phyloP scores from a whole-genome alignment of 176 grass and related monocot species.

The Phoenix dactylifera region DNA sequence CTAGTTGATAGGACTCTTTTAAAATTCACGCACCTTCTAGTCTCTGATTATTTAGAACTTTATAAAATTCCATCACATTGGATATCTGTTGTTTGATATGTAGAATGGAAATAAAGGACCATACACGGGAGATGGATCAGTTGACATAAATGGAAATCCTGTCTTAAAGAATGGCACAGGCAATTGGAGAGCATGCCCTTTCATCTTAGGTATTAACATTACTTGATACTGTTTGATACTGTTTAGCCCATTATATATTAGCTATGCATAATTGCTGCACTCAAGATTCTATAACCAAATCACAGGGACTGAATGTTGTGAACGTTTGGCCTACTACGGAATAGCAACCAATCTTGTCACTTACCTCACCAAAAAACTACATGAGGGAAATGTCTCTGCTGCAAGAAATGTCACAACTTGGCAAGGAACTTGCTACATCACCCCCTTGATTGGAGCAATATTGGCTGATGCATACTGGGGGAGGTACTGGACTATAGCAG shows the following conservation, averaged over 20 bases:
- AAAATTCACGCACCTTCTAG: too few species aligned
- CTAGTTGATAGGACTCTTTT: too few species aligned
- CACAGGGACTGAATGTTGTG: slow-evolving; percentile 73
- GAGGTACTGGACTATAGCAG: slow-evolving; percentile 64
- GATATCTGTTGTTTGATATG: not conserved
- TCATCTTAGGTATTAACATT: slow-evolving; percentile 62
- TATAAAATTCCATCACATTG: not conserved
- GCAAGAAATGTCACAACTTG: slow-evolving; percentile 80
- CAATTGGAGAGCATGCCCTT: slow-evolving; percentile 80
- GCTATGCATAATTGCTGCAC: too few species aligned
- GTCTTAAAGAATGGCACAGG: slow-evolving; percentile 64
- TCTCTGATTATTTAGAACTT: not conserved
- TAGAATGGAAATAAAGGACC: slow-evolving; percentile 29
- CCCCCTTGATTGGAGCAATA: slow-evolving; percentile 68
- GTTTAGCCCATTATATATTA: too few species aligned
- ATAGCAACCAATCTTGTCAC: slow-evolving; percentile 68
- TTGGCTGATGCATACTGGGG: slow-evolving; percentile 86
- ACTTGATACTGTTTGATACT: not conserved
- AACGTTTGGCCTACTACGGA: slow-evolving; percentile 85
- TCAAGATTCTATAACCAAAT: not conserved
- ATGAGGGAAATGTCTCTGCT: slow-evolving; percentile 66
- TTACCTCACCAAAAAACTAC: slow-evolving; percentile 63
- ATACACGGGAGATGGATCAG: slow-evolving; percentile 70
- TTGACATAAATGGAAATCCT: slow-evolving; percentile 56
- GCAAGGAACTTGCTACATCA: slow-evolving; percentile 94